A percentile compares a stretch with the other conserved stretches of the same genome.
Evolutionary conservation across 2,329 filamentous ascomycete species (phyloP).

Genomic region (Westerdykella ornata): DNA sequence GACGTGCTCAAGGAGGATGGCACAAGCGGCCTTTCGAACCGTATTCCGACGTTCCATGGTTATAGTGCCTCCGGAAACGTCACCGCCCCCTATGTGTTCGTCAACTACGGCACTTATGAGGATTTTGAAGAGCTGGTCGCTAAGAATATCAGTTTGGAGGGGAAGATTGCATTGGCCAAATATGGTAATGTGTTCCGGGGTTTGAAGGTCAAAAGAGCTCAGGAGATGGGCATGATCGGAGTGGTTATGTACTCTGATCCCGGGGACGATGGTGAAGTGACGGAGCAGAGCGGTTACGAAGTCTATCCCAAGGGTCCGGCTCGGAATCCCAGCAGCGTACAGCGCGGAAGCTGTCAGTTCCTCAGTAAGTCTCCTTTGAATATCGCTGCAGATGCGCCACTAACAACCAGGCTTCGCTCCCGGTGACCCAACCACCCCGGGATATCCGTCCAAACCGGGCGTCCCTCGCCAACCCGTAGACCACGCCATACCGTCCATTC

Average conservation of each 20-base stretch:
- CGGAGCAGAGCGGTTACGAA: conserved; percentile 71
- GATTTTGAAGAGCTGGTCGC: conserved; percentile 77
- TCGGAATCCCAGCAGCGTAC: conserved; percentile 79
- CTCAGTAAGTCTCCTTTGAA: conserved; percentile 34
- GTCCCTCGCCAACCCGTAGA: conserved; percentile 66
- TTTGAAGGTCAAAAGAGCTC: conserved; percentile 85
- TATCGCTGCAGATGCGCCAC: conserved; percentile 9
- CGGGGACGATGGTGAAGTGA: conserved; percentile 76
- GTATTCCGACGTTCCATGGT: conserved; percentile 87
- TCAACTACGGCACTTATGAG: conserved; percentile 80
- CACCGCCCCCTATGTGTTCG: conserved; percentile 77
- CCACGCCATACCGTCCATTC: conserved; percentile 70
- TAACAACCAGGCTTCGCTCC: conserved; percentile 48
- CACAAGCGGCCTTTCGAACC: conserved; percentile 63
- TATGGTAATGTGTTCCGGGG: conserved; percentile 86
- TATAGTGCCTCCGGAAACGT: conserved; percentile 92
- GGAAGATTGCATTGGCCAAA: conserved; percentile 80
- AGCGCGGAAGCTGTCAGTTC: conserved; percentile 74
- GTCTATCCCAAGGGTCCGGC: conserved; percentile 82
- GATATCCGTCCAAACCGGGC: conserved; percentile 89
- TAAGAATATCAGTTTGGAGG: conserved; percentile 67
- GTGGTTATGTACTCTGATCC: conserved; percentile 80
- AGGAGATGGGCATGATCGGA: conserved; percentile 86
- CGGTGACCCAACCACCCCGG: conserved; percentile 82
- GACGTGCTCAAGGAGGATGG: conserved; percentile 77